These are phyloP conservation scores for Venturia oleaginea DNA, from an alignment of 2,329 filamentous ascomycete genomes.

Conservation along the genomic window DNA sequence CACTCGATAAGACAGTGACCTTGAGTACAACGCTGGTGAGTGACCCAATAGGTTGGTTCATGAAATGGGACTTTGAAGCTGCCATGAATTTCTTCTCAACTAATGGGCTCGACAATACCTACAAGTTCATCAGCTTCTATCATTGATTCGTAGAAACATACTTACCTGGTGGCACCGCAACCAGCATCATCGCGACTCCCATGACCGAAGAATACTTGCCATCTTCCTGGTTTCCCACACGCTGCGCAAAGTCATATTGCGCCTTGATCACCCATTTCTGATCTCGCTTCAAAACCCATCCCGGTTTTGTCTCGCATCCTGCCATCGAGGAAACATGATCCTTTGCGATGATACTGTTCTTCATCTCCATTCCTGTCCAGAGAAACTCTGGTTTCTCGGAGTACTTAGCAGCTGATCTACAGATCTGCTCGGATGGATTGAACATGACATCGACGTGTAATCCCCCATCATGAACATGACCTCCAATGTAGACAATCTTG, in stretches of 20 bases:
- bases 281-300: not conserved
- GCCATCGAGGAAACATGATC: slow-evolving; percentile 4
- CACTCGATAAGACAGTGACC: too few species aligned
- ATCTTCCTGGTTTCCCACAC: not conserved
- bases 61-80: too few species aligned
- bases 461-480: slow-evolving; percentile 12
- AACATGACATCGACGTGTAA: not conserved
- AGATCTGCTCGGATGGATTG: not conserved
- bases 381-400: not conserved
- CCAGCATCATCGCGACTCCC: slow-evolving; percentile 9
- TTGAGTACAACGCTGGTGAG: too few species aligned
- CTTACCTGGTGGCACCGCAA: not conserved
- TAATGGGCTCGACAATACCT: too few species aligned
- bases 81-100: too few species aligned
- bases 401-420: not conserved
- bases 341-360: not conserved
- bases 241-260: slow-evolving; percentile 6
- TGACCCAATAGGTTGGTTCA: too few species aligned
- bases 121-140: too few species aligned
- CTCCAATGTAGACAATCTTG: not conserved
- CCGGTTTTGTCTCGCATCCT: not conserved
- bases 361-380: not conserved
- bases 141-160: too few species aligned
- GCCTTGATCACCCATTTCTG: slow-evolving; percentile 11
- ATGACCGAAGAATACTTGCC: slow-evolving; percentile 6